Evolutionary conservation across 129 eudicot species (phyloP), one percentile per base, ranked within the genome.

Genomic region (Rutidosis leptorrhynchoides): DNA sequence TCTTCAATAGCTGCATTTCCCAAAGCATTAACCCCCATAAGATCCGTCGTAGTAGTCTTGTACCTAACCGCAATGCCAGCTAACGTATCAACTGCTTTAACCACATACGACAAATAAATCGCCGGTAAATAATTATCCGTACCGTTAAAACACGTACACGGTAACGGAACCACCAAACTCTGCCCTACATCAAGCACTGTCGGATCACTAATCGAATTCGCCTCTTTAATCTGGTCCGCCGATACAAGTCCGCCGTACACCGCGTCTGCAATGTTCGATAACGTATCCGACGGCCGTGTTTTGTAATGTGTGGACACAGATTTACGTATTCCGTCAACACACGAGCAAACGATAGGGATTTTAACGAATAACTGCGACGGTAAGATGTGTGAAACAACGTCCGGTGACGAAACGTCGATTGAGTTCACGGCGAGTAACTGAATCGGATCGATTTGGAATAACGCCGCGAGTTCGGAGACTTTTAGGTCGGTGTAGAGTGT

Each of bases 401-500:
- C 99, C 1, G 97, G 93, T 72, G 40, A 58, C 16, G 95, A 80
- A 14, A 86, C 74, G 86, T 89, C 95, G 16, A 94, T 83, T 74
- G 96, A 62, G 80, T 94, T 94, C 9, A 95, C 73, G 1, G 90
- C 53, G 60, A 94, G 86, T 54, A 89, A 87, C 9, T 84, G 21
- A 3, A 89, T 77, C 12, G 99, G 96, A 82, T 93, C 99, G 59
- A 86, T 77, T 71, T 83, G 79, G 73, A 93, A 93, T 37, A 93
- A 88, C 56, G 96, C 46, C 11, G 96, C 91, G 46, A 93, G 84
- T 58, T 93, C 95, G 19, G 99, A 84, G 71, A 89, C 96, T 27
- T 93, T 93, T 52, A 93, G 96, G 82, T 86, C 95, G 25, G 99
- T 93, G 86, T 86, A 89, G 58, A 93, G 90, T 0, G 92, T 88